Base-by-base conservation (phyloP, 108 stramenopile genomes). In the Cyclotella choctawhatcheeana region DNA sequence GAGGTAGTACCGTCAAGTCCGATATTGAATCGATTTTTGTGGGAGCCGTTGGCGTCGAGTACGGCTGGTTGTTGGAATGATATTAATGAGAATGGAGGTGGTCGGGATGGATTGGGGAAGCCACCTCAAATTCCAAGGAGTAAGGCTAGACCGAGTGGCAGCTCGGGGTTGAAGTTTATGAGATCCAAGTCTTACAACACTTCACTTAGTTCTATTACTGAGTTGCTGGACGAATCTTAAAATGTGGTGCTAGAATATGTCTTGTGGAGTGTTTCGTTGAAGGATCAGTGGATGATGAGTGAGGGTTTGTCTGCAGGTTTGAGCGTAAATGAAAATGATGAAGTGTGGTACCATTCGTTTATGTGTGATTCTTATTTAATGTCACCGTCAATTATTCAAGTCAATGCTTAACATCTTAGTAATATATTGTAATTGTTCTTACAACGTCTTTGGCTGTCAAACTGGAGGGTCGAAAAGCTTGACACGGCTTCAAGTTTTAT, bases 1-100 rank as follows among this genome's bases (percentile, higher is more conserved):
- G 86, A 70, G 20, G 50, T 85, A 16, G 84, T 93, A 24, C 89
- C 89, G 2, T 84, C 73, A 51, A 89, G 87, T 65, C 88, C 82
- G 34, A 83, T 73, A 47, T 61, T 93, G 37, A 80, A 71, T 30
- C 76, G 83, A 53, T 93, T 93, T 66, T 73, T 93, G 8, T 89
- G 87, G 86, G 91, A 93, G 71, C 88, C 89, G 12, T 53, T 82
- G 54, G 72, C 63, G 13, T 69, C 67, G 6, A 74, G 80, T 44
- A 70, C 33, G 47, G 76, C 55, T 3, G 62, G 64, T 20, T n/a
- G n/a, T n/a, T 70, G 68, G 68, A 53, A 77, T 64, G 30, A 16
- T 45, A 32, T 18, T 26, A 10, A 63, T 63, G 31, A 16, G 3
- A 63, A 59, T 33, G n/a, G n/a, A 21, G 2, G 32, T 59, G 58